These are phyloP conservation scores for Wickerhamiella occidentalis DNA, from an alignment of 805 yeast species.

Conservation along the genomic window DNA sequence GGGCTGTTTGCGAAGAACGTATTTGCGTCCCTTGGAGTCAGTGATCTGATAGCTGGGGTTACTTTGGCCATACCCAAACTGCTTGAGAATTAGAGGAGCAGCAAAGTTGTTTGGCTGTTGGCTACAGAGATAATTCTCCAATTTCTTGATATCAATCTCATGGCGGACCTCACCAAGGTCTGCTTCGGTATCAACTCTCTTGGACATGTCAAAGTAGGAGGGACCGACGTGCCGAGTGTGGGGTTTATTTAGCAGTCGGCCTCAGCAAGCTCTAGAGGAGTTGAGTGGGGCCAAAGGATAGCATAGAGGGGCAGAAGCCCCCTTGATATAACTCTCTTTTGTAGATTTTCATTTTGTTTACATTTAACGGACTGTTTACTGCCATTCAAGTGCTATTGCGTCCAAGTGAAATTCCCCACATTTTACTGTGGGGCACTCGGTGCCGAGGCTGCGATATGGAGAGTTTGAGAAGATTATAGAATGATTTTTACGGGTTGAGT, in stretches of 20 bases:
- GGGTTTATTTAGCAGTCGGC: not conserved
- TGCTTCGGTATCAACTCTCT: slow-evolving; percentile 26
- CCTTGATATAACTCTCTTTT: too few species aligned
- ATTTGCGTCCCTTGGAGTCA: slow-evolving; percentile 32
- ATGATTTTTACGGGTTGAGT: too few species aligned
- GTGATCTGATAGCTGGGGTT: slow-evolving; percentile 47
- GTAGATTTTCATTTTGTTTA: too few species aligned
- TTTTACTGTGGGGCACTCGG: not conserved
- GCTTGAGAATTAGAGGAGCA: slow-evolving; percentile 33
- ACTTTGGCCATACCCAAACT: slow-evolving; percentile 51
- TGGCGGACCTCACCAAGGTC: slow-evolving; percentile 27
- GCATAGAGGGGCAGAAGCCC: too few species aligned
- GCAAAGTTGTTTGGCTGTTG: slow-evolving; percentile 17
- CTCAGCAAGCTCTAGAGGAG: not conserved
- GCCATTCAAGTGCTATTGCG: too few species aligned
- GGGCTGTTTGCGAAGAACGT: slow-evolving; percentile 48
- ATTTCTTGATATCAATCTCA: slow-evolving; percentile 22
- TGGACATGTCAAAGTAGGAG: not conserved
- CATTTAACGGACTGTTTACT: too few species aligned
- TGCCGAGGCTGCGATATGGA: not conserved
- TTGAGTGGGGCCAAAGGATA: too few species aligned
- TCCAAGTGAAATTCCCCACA: not conserved
- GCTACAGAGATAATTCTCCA: slow-evolving; percentile 23
- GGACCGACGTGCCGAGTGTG: not conserved
- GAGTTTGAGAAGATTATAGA: not conserved